Percentiles rank a stretch among this genome's conserved stretches.
Evolutionary conservation across 1,284 basidiomycete species (phyloP).

Genomic region (Irpex lacteus): DNA sequence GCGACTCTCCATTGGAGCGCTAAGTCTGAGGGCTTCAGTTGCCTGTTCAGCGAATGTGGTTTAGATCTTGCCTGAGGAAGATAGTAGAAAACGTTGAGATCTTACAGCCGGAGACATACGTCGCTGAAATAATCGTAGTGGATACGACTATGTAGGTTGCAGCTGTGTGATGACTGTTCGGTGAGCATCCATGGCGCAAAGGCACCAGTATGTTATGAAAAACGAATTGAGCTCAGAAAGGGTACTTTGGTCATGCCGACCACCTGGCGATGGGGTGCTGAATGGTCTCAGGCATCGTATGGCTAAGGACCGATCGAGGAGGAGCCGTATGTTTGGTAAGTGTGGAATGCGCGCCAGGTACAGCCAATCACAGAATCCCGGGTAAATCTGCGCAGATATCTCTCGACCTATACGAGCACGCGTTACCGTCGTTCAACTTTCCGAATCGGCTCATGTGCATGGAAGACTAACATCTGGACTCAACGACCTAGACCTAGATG

Average conservation of each 20-base stretch:
- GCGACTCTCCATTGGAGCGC: neutral
- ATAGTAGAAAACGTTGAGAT: neutral
- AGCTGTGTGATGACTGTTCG: neutral
- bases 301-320: neutral
- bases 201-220: neutral
- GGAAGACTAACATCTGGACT: no score
- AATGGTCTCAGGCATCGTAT: neutral
- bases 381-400: no score
- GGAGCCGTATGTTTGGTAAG: neutral
- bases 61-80: neutral
- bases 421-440: no score
- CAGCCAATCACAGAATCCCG: neutral
- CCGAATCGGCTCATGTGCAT: no score
- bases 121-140: neutral
- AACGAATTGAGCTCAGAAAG: neutral
- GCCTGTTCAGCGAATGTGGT: neutral
- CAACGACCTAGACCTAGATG: no score
- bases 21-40: neutral
- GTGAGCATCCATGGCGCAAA: neutral
- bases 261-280: no score
- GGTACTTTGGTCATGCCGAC: neutral
- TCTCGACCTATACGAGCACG: no score
- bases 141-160: neutral
- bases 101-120: neutral
- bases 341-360: neutral